A percentile compares a stretch with the other conserved stretches of the same genome.
Conservation (phyloP, 257 asterid species). For the Catharanthus roseus region DNA sequence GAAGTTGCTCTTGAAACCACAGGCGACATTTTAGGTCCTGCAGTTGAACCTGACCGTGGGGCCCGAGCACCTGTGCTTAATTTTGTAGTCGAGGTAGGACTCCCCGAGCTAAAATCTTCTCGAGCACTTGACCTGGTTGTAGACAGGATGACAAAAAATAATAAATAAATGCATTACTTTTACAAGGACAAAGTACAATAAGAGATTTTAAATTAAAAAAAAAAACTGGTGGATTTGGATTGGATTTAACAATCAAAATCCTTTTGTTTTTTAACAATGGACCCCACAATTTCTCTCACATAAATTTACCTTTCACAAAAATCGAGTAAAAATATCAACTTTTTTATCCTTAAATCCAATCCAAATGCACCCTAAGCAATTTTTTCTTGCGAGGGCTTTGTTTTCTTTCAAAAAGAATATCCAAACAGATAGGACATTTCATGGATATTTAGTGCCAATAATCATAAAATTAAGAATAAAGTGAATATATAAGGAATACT, state of each 20-base stretch:
- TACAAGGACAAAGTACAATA: conserved; percentile 9
- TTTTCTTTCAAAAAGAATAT: background rate
- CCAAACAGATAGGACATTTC: background rate
- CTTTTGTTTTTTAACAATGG: too few relatives aligned
- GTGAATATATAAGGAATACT: background rate
- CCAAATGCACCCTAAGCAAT: too few relatives aligned
- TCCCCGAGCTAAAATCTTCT: conserved; percentile 72
- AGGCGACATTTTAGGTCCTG: conserved; percentile 62
- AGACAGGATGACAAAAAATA: conserved; percentile 17
- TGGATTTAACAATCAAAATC: too few relatives aligned
- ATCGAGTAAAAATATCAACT: too few relatives aligned
- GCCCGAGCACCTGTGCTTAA: conserved; percentile 61
- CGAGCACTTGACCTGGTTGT: conserved; percentile 56
- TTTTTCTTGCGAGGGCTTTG: background rate
- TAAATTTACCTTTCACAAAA: too few relatives aligned
- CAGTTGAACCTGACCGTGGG: conserved; percentile 70
- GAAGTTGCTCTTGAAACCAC: conserved; percentile 47
- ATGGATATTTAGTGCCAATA: background rate
- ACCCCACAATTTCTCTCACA: too few relatives aligned
- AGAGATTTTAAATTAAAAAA: background rate
- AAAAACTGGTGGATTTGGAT: too few relatives aligned
- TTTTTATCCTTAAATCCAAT: too few relatives aligned
- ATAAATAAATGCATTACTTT: conserved; percentile 8
- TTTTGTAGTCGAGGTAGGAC: conserved; percentile 84
- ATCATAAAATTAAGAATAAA: background rate